Evolutionary conservation across 495 filamentous ascomycete genomes (phyloP).

Genomic region (Tirmania nivea): DNA sequence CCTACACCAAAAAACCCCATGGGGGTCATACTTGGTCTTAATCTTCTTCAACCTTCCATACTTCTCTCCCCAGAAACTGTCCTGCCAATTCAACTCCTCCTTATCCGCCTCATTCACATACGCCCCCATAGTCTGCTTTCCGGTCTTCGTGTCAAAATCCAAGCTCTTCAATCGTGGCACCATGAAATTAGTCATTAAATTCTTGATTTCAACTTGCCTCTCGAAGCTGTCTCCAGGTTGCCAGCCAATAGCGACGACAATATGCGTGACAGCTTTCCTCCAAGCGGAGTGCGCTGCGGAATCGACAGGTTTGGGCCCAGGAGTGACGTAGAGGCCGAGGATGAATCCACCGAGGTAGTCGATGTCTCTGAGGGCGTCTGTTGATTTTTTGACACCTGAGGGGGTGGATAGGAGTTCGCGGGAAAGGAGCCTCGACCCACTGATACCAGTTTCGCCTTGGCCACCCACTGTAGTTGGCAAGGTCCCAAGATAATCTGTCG

Average conservation of each 20-base stretch:
- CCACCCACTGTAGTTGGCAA: constrained; percentile 6
- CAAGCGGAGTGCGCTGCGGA: constrained; percentile 21
- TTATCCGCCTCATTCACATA: constrained; percentile 30
- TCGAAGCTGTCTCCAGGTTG: constrained; percentile 10
- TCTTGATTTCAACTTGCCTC: constrained; percentile 19
- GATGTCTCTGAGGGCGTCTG: constrained; percentile 15
- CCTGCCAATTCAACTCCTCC: constrained; percentile 25
- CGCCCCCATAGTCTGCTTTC: constrained; percentile 18
- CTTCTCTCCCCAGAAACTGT: constrained; percentile 31
- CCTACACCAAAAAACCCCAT: constrained; percentile 25
- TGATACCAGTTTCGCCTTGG: constrained; percentile 16
- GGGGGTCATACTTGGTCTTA: constrained; percentile 29
- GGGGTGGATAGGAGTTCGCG: constrained; percentile 15
- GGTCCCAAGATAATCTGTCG: constrained; percentile 9
- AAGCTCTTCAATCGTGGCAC: constrained; percentile 26
- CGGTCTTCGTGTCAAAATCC: constrained; percentile 16
- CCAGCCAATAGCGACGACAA: constrained; percentile 21
- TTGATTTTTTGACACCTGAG: constrained; percentile 17
- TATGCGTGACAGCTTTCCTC: constrained; percentile 24
- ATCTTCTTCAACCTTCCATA: constrained; percentile 22
- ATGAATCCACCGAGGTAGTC: constrained; percentile 13
- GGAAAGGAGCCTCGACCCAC: constrained; percentile 24
- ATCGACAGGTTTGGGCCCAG: constrained; percentile 6
- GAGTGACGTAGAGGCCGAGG: constrained; percentile 19
- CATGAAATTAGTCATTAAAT: constrained; percentile 17